Conservation (phyloP, 2,329 filamentous ascomycete species). For the Neobulgaria alba region DNA sequence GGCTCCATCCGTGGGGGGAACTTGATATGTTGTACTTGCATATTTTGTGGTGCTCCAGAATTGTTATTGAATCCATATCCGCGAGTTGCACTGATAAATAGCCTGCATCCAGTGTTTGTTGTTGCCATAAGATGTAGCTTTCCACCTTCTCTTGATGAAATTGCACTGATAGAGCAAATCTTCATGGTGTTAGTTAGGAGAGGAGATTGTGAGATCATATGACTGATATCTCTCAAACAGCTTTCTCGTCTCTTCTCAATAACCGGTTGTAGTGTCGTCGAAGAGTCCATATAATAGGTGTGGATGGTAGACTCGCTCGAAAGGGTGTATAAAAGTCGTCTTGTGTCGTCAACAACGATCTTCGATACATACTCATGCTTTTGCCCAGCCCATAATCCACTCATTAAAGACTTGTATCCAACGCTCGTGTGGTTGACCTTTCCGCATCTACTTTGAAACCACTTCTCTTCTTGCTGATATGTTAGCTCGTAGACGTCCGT, state of each 20-base stretch:
- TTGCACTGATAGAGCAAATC: constrained; percentile 80
- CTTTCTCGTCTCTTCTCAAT: constrained; percentile 53
- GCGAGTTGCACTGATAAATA: constrained; percentile 86
- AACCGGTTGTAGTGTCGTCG: constrained; percentile 51
- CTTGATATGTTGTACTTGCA: constrained; percentile 96
- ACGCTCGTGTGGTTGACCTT: constrained; percentile 82
- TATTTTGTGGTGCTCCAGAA: constrained; percentile 68
- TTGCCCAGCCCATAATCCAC: constrained; percentile 42
- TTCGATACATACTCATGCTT: constrained; percentile 59
- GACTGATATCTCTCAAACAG: constrained; percentile 67
- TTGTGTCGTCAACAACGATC: constrained; percentile 80
- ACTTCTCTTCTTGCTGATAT: constrained; percentile 95
- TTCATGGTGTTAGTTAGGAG: constrained; percentile 61
- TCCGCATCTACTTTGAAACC: constrained; percentile 83
- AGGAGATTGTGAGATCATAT: constrained; percentile 70
- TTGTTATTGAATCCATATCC: constrained; percentile 52
- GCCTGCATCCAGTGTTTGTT: constrained; percentile 80
- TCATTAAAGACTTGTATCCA: constrained; percentile 59
- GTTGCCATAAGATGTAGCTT: constrained; percentile 85
- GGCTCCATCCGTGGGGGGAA: constrained; percentile 59
- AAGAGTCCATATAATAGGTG: constrained; percentile 75
- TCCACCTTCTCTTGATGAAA: constrained; percentile 68
- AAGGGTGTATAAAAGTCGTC: constrained; percentile 83
- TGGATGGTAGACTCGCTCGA: constrained; percentile 83
- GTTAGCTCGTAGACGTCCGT: constrained; percentile 90